Conservation (phyloP, 2,329 filamentous ascomycete genomes). For the Fusarium albosuccineum region DNA sequence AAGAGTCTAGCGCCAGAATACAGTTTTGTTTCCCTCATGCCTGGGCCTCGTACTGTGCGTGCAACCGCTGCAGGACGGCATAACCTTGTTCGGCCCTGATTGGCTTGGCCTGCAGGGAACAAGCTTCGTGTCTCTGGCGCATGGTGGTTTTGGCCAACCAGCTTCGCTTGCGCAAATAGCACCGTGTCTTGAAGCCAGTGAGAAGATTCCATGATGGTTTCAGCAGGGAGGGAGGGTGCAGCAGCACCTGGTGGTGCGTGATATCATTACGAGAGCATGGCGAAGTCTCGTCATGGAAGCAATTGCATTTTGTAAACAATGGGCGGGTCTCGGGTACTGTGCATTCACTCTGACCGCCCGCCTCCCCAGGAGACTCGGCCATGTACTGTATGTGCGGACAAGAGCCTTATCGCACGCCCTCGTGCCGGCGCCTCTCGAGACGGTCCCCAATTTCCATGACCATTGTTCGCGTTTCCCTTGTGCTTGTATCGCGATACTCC, state of each 20-base stretch:
- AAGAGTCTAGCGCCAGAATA: slow-evolving; percentile 4
- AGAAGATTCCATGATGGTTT: slow-evolving; percentile 41
- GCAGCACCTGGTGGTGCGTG: slow-evolving; percentile 32
- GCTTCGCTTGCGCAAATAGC: slow-evolving; percentile 14
- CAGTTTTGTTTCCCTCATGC: slow-evolving; percentile 5
- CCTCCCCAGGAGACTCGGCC: too few relatives aligned
- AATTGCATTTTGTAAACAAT: slow-evolving; percentile 10
- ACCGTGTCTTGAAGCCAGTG: slow-evolving; percentile 26
- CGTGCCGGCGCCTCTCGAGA: background rate
- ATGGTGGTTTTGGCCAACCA: slow-evolving; percentile 31
- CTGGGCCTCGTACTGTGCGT: slow-evolving; percentile 25
- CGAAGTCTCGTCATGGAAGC: background rate
- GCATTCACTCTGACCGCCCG: background rate
- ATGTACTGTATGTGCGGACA: too few relatives aligned
- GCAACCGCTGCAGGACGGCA: slow-evolving; percentile 22
- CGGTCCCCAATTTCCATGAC: slow-evolving; percentile 7
- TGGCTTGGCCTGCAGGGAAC: slow-evolving; percentile 32
- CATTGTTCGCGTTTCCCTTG: slow-evolving; percentile 12
- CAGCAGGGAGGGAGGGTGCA: slow-evolving; percentile 36
- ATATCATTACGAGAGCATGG: slow-evolving; percentile 31
- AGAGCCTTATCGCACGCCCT: too few relatives aligned
- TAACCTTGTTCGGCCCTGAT: slow-evolving; percentile 25
- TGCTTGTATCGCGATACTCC: slow-evolving; percentile 25
- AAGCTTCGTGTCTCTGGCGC: slow-evolving; percentile 29
- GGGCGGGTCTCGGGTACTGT: background rate